These are phyloP conservation scores for Quercus bicolor DNA, from an alignment of 306 rosid genomes.

Conservation along the genomic window DNA sequence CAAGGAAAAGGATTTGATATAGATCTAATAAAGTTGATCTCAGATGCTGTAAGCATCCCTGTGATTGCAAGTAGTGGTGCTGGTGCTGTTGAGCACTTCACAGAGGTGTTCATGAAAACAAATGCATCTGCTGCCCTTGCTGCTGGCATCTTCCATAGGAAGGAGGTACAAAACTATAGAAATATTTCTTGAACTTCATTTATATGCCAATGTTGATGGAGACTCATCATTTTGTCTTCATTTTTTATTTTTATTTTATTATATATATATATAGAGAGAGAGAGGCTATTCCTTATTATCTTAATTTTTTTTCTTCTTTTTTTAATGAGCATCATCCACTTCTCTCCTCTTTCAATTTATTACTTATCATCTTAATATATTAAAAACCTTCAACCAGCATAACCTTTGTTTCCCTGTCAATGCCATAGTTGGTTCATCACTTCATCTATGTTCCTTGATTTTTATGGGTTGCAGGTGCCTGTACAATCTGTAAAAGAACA, in stretches of 20 bases:
- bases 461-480: constrained; percentile 56
- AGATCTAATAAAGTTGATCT: constrained; percentile 62
- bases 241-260: background rate
- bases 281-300: background rate
- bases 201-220: background rate
- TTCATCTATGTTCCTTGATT: background rate
- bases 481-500: constrained; percentile 75
- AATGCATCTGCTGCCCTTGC: constrained; percentile 98
- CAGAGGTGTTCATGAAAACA: constrained; percentile 74
- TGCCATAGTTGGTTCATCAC: background rate
- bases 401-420: background rate
- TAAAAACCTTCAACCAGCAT: background rate
- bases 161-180: constrained; percentile 55
- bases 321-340: background rate
- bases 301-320: background rate
- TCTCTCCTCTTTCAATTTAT: background rate
- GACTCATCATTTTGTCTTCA: background rate
- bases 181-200: background rate
- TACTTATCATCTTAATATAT: background rate
- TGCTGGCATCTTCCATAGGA: constrained; percentile 96
- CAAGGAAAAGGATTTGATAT: constrained; percentile 95
- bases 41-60: constrained; percentile 85
- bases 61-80: constrained; percentile 99
- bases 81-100: constrained; percentile 70
- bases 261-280: too few relatives aligned